A percentile compares a stretch with the other conserved stretches of the same genome.
phyloP scores from a whole-genome alignment of 805 yeast species.

The Myxozyma udenii region DNA sequence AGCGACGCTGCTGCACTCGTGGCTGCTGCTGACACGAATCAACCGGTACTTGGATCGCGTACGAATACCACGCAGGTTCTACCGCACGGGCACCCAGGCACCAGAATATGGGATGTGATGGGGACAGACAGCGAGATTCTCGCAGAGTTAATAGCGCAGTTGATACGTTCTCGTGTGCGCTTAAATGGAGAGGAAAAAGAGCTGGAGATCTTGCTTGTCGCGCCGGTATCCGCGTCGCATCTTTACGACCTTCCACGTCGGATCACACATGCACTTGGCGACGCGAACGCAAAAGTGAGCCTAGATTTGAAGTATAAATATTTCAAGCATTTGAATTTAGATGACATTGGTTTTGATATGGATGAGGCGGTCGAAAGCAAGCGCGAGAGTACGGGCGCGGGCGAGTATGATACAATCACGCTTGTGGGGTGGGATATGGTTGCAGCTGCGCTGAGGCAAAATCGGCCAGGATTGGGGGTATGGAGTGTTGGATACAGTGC shows the following conservation, averaged over 20 bases:
- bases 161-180: constrained; percentile 12
- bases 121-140: constrained; percentile 43
- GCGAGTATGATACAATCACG: neutral
- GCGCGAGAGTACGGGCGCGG: neutral
- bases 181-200: neutral
- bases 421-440: constrained; percentile 6
- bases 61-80: neutral
- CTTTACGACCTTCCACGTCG: constrained; percentile 3
- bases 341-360: constrained; percentile 21
- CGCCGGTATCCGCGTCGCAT: constrained; percentile 31
- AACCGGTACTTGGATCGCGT: neutral
- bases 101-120: constrained; percentile 48
- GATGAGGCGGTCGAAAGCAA: constrained; percentile 9
- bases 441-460: constrained; percentile 7
- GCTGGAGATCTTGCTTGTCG: constrained; percentile 35
- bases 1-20: constrained; percentile 15
- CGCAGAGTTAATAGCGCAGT: constrained; percentile 28
- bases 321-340: constrained; percentile 25
- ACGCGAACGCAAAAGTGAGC: constrained; percentile 2
- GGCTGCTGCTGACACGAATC: neutral
- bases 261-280: neutral
- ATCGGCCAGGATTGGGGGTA: constrained; percentile 28
- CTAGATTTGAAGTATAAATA: constrained; percentile 17
- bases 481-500: constrained; percentile 20
- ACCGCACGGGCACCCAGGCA: constrained; percentile 1